These are phyloP conservation scores for Pelargonium myrrhifolium DNA, from an alignment of 441 rosid species.

Conservation along the genomic window DNA sequence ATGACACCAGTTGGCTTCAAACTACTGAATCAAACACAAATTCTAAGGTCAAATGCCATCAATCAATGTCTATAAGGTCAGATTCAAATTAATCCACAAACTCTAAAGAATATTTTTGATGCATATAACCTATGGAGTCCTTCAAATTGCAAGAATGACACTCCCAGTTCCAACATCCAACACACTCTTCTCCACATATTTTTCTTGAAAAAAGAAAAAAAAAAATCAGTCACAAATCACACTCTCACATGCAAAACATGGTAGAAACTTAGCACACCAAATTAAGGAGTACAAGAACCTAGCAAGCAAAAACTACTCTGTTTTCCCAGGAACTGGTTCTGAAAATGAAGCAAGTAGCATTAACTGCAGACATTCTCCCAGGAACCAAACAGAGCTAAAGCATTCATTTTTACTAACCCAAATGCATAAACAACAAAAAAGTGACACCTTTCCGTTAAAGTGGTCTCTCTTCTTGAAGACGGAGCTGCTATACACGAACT, in stretches of 20 bases:
- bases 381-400: not conserved
- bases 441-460: conserved; percentile 65
- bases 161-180: conserved; percentile 97
- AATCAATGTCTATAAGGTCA: conserved; percentile 10
- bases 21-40: conserved; percentile 98
- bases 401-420: not conserved
- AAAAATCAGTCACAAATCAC: conserved; percentile 15
- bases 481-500: conserved; percentile 76
- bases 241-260: not conserved
- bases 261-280: not conserved
- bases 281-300: not conserved
- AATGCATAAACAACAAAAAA: not conserved
- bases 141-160: conserved; percentile 92
- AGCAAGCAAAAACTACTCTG: not conserved
- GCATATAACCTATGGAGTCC: too few species aligned
- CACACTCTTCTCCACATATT: conserved; percentile 42
- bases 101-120: not conserved
- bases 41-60: conserved; percentile 86
- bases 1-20: conserved; percentile 82
- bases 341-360: too few species aligned
- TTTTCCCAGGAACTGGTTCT: too few species aligned
- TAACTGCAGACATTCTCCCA: not conserved
- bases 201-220: too few species aligned
- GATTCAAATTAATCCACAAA: conserved; percentile 3
- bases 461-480: conserved; percentile 71